Percentiles rank a stretch among this genome's conserved stretches.
phyloP scores from a whole-genome alignment of 305 asterid genomes.

The Fraxinus paxiana region DNA sequence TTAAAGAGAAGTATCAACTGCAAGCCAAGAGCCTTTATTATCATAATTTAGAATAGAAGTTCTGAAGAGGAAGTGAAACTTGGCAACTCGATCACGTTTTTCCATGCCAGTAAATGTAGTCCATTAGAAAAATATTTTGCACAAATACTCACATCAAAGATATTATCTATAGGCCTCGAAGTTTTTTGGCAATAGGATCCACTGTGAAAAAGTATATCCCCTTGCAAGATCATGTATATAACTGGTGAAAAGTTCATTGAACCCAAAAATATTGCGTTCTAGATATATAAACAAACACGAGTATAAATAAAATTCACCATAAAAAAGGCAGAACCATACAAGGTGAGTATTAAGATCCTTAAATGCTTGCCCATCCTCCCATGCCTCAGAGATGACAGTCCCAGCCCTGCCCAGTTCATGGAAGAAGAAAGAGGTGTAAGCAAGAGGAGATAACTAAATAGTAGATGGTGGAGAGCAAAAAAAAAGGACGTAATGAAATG shows the following conservation, averaged over 20 bases:
- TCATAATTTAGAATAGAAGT: neutral
- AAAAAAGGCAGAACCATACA: constrained; percentile 45
- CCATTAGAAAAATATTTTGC: neutral
- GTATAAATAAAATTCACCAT: neutral
- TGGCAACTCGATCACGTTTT: neutral
- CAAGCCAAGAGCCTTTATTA: neutral
- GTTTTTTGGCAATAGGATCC: neutral
- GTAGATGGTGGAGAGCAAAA: constrained; percentile 5
- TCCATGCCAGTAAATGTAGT: neutral
- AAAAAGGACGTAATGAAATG: neutral
- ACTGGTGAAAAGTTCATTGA: neutral
- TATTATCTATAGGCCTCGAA: neutral
- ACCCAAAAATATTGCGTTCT: neutral
- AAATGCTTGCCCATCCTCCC: constrained; percentile 96
- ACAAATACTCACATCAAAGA: neutral
- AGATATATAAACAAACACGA: neutral
- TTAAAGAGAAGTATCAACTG: neutral
- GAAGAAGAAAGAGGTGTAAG: constrained; percentile 18
- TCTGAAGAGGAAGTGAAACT: neutral
- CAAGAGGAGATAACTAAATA: constrained; percentile 12
- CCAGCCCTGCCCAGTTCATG: constrained; percentile 73
- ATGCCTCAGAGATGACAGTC: constrained; percentile 88
- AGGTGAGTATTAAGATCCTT: constrained; percentile 93
- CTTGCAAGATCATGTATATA: neutral
- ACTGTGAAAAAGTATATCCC: neutral